These are phyloP conservation scores for Macrotyloma uniflorum DNA, from an alignment of 306 rosid species.

Conservation along the genomic window DNA sequence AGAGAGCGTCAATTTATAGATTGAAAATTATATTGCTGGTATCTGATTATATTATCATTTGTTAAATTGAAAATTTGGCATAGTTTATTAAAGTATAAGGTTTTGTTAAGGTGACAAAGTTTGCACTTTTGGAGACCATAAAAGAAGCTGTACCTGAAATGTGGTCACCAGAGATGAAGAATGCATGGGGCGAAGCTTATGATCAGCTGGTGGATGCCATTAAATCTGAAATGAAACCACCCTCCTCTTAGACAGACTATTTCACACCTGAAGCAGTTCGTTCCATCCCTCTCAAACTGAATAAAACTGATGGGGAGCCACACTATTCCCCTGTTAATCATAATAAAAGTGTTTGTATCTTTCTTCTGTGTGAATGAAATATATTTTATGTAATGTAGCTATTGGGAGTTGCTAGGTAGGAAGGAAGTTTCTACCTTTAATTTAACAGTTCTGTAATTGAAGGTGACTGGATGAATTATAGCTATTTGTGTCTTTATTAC, in stretches of 20 bases:
- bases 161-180: constrained; percentile 77
- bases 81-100: too few relatives aligned
- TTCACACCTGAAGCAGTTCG: background rate
- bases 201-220: constrained; percentile 79
- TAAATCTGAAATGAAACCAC: constrained; percentile 74
- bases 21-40: background rate
- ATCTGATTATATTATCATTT: background rate
- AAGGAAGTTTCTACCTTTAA: background rate
- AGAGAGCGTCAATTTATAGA: background rate
- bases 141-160: constrained; percentile 75
- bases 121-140: constrained; percentile 77
- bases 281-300: background rate
- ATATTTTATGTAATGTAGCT: background rate
- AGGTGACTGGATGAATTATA: background rate
- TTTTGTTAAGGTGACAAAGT: constrained; percentile 62
- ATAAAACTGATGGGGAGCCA: constrained; percentile 4
- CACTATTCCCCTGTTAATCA: background rate
- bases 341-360: background rate
- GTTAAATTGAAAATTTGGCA: background rate
- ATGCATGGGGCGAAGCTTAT: constrained; percentile 87
- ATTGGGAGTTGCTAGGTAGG: background rate
- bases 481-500: background rate
- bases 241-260: constrained; percentile 39
- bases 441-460: background rate
- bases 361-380: background rate